A percentile compares a stretch with the other conserved stretches of the same genome.
Evolutionary conservation across 306 rosid genomes (phyloP).

Genomic region (Luffa acutangula): DNA sequence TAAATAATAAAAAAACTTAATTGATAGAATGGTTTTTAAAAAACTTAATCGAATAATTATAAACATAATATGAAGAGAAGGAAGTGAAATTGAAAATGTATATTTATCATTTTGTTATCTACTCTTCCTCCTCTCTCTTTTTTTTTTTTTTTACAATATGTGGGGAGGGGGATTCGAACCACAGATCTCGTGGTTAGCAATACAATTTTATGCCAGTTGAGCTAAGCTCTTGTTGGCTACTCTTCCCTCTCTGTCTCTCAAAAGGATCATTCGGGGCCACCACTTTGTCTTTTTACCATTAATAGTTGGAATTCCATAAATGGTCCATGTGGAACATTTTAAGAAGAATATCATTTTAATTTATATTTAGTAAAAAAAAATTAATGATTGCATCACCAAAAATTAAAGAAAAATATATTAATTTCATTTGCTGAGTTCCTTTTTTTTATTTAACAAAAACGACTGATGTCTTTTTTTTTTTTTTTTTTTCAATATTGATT

Average conservation of each 20-base stretch:
- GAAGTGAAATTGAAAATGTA: background rate
- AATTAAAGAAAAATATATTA: too few species aligned
- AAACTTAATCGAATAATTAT: background rate
- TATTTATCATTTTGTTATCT: background rate
- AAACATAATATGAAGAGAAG: background rate
- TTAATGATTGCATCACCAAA: background rate
- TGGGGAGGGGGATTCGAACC: too few species aligned
- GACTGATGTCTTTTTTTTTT: too few species aligned
- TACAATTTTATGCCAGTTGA: too few species aligned
- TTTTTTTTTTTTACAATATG: too few species aligned
- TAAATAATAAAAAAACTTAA: too few species aligned
- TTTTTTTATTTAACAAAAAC: too few species aligned
- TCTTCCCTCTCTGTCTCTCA: background rate
- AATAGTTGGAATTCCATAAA: background rate
- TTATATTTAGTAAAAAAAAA: background rate
- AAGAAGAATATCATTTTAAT: background rate
- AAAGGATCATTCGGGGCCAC: background rate
- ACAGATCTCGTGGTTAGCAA: too few species aligned
- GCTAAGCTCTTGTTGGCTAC: too few species aligned
- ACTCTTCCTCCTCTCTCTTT: background rate
- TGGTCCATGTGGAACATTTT: background rate
- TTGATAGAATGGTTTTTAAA: too few species aligned
- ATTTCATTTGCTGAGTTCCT: too few species aligned
- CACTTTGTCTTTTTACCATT: background rate
- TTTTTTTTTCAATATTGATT: too few species aligned